These are phyloP conservation scores for Secale cereale DNA, from an alignment of 176 grass and related monocot genomes.

Conservation along the genomic window DNA sequence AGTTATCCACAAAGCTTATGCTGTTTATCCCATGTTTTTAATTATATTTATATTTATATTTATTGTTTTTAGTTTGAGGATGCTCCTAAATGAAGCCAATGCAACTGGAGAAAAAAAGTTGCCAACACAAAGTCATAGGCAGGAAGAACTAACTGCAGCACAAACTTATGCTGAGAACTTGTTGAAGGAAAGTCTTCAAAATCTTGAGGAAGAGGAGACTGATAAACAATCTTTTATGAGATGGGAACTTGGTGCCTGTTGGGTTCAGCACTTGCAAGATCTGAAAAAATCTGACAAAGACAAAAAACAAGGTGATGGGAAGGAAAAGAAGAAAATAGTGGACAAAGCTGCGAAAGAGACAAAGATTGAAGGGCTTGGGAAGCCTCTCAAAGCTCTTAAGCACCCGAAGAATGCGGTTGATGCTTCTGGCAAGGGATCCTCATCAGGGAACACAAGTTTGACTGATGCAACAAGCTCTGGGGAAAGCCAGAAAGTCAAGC, in stretches of 20 bases:
- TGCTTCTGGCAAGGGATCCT: slow-evolving; percentile 49
- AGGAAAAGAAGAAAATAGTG: slow-evolving; percentile 74
- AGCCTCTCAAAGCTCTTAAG: slow-evolving; percentile 94
- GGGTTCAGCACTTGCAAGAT: slow-evolving; percentile 99
- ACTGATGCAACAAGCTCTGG: slow-evolving; percentile 37
- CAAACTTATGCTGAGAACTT: slow-evolving; percentile 73
- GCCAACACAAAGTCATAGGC: slow-evolving; percentile 59
- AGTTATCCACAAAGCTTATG: slow-evolving; percentile 19
- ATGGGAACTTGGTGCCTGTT: slow-evolving; percentile 99
- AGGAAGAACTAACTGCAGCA: slow-evolving; percentile 70
- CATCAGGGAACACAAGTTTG: slow-evolving; percentile 23
- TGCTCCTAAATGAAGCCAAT: slow-evolving; percentile 81
- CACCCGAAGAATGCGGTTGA: slow-evolving; percentile 46
- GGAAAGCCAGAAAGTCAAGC: slow-evolving; percentile 53
- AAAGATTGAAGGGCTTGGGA: slow-evolving; percentile 92
- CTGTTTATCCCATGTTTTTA: slow-evolving; percentile 19
- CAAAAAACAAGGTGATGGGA: slow-evolving; percentile 75
- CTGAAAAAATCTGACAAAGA: slow-evolving; percentile 94
- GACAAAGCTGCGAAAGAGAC: slow-evolving; percentile 63
- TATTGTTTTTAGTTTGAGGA: slow-evolving; percentile 82
- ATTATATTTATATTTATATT: slow-evolving; percentile 18
- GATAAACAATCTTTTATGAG: slow-evolving; percentile 62
- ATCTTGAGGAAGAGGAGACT: slow-evolving; percentile 63
- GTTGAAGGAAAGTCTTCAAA: slow-evolving; percentile 68
- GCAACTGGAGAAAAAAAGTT: slow-evolving; percentile 63